phyloP scores from a whole-genome alignment of 139 green algal species.

The Chlamydomonas eustigma region DNA sequence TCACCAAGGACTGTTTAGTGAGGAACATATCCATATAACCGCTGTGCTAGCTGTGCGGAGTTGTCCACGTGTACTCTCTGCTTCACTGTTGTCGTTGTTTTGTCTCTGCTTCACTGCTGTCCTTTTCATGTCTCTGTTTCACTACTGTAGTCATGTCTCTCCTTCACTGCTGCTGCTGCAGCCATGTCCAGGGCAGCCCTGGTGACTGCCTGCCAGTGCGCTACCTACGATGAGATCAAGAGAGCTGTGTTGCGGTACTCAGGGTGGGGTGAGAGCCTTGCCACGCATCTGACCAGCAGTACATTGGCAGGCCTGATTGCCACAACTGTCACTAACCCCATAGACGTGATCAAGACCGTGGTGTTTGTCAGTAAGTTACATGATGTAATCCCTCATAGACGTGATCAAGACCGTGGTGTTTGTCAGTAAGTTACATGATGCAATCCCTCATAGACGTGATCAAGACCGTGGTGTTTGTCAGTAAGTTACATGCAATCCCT shows the following conservation, averaged over 20 bases:
- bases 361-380: constrained; percentile 53
- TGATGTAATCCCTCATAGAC: constrained; percentile 58
- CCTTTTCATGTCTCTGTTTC: no score
- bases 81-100: no score
- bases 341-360: constrained; percentile 66
- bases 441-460: constrained; percentile 71
- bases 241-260: constrained; percentile 19
- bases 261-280: constrained; percentile 33
- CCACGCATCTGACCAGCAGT: constrained; percentile 39
- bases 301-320: constrained; percentile 59
- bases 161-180: not conserved
- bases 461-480: constrained; percentile 59
- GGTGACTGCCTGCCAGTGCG: constrained; percentile 3
- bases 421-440: constrained; percentile 34
- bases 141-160: not conserved
- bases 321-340: constrained; percentile 64
- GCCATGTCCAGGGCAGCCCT: constrained; percentile 17
- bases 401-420: constrained; percentile 67
- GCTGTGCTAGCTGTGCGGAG: no score
- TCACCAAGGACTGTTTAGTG: no score
- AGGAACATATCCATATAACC: no score
- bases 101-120: no score
- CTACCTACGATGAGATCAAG: constrained; percentile 38
- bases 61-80: no score
- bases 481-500: constrained; percentile 44